Percentiles rank a stretch among this genome's conserved stretches.
phyloP scores from a whole-genome alignment of 2,329 filamentous ascomycete genomes.

The Colletotrichum australisinense region DNA sequence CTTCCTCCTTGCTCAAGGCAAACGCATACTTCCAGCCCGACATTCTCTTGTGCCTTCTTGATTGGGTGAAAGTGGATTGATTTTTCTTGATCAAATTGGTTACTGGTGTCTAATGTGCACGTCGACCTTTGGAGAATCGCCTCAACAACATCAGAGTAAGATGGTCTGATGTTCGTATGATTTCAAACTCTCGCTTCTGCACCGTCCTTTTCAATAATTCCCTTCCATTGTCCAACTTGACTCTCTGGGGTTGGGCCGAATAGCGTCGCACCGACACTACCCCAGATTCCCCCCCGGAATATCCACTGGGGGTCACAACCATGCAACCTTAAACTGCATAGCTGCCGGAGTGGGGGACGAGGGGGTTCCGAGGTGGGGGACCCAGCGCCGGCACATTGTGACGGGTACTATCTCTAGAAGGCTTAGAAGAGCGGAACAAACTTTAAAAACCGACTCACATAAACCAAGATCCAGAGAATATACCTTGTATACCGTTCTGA shows the following conservation, averaged over 20 bases:
- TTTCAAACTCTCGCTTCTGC: neutral
- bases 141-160: rapidly evolving
- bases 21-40: constrained; percentile 39
- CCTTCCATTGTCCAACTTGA: neutral
- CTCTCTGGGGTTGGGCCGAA: neutral
- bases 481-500: neutral
- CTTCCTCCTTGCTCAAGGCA: constrained; percentile 37
- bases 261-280: neutral
- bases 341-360: constrained; percentile 31
- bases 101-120: neutral
- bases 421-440: neutral
- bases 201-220: constrained; percentile 1
- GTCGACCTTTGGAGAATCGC: neutral
- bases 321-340: constrained; percentile 7
- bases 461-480: neutral
- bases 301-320: constrained; percentile 13
- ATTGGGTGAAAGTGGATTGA: neutral
- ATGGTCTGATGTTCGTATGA: neutral
- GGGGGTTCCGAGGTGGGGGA: constrained; percentile 27
- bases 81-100: neutral
- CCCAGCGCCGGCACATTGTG: neutral
- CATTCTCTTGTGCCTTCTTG: neutral
- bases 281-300: constrained; percentile 22
- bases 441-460: too few relatives aligned
- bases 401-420: neutral